Evolutionary conservation across 768 basidiomycete genomes (phyloP).

Genomic region (Pisolithus orientalis): DNA sequence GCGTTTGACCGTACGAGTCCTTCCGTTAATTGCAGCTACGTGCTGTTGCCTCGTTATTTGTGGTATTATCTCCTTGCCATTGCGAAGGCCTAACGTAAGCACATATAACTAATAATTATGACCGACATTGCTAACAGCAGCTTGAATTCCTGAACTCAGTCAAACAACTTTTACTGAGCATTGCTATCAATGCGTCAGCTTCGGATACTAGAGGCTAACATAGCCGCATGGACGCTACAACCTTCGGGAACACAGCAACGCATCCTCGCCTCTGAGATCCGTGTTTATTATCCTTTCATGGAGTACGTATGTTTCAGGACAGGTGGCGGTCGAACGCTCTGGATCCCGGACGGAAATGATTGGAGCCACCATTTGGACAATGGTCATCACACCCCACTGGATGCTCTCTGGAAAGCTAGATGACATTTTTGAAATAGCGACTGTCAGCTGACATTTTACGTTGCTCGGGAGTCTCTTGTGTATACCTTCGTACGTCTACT

Average conservation of each 20-base stretch:
- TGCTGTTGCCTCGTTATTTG: slow-evolving; percentile 29
- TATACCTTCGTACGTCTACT: slow-evolving; percentile 13
- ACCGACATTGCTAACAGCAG: slow-evolving; percentile 12
- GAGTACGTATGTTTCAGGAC: slow-evolving; percentile 31
- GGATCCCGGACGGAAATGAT: slow-evolving; percentile 31
- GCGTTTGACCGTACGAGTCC: slow-evolving; percentile 19
- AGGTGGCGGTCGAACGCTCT: slow-evolving; percentile 22
- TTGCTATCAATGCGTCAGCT: slow-evolving; percentile 31
- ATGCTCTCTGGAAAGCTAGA: slow-evolving; percentile 24
- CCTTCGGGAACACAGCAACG: slow-evolving; percentile 28
- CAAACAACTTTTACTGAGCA: slow-evolving; percentile 26
- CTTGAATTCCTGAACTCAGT: slow-evolving; percentile 15
- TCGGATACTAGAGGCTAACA: slow-evolving; percentile 31
- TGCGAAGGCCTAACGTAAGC: slow-evolving; percentile 30
- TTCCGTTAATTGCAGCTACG: slow-evolving; percentile 28
- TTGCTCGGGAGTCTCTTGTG: slow-evolving; percentile 13
- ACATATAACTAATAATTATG: slow-evolving; percentile 9
- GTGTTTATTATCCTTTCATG: slow-evolving; percentile 31
- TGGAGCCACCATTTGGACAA: slow-evolving; percentile 23
- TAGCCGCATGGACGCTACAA: slow-evolving; percentile 29
- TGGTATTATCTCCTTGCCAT: slow-evolving; percentile 32
- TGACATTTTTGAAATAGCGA: slow-evolving; percentile 13
- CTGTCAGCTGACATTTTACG: slow-evolving; percentile 20
- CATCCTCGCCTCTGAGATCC: slow-evolving; percentile 33
- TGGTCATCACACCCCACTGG: slow-evolving; percentile 21